A percentile compares a stretch with the other conserved stretches of the same genome.
Conservation (phyloP, 768 basidiomycete genomes). For the Dentipellis fragilis region DNA sequence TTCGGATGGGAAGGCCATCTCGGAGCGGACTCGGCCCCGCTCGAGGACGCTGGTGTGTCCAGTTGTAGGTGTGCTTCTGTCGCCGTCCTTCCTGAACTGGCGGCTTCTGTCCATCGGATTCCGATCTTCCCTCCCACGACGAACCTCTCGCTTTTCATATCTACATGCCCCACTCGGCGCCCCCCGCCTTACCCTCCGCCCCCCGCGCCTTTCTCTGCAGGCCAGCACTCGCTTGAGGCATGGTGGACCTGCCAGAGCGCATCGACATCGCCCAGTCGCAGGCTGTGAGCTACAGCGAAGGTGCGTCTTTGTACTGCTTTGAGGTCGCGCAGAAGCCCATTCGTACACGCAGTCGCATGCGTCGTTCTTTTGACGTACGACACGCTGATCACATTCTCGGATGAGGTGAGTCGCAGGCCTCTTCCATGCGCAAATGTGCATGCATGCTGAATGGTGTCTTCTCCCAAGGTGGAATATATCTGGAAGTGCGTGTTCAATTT, state of each 20-base stretch:
- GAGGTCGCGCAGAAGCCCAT: neutral
- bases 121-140: neutral
- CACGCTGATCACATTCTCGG: conserved; percentile 10
- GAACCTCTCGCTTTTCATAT: neutral
- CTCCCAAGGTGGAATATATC: conserved; percentile 14
- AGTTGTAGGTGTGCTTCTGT: neutral
- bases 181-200: neutral
- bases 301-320: neutral
- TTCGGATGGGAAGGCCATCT: too few relatives aligned
- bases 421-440: neutral
- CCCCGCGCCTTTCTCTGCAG: neutral
- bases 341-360: conserved; percentile 6
- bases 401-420: conserved; percentile 7
- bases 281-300: neutral
- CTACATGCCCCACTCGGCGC: neutral
- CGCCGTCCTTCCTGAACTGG: neutral
- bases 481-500: conserved; percentile 14
- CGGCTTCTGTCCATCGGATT: neutral
- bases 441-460: neutral
- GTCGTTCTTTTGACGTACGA: conserved; percentile 12
- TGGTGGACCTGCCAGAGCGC: neutral
- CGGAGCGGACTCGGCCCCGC: too few relatives aligned
- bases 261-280: neutral
- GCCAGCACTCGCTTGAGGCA: neutral
- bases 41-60: too few relatives aligned